These are phyloP conservation scores for Alternaria gansuensis DNA, from an alignment of 2,329 filamentous ascomycete genomes.

Conservation along the genomic window DNA sequence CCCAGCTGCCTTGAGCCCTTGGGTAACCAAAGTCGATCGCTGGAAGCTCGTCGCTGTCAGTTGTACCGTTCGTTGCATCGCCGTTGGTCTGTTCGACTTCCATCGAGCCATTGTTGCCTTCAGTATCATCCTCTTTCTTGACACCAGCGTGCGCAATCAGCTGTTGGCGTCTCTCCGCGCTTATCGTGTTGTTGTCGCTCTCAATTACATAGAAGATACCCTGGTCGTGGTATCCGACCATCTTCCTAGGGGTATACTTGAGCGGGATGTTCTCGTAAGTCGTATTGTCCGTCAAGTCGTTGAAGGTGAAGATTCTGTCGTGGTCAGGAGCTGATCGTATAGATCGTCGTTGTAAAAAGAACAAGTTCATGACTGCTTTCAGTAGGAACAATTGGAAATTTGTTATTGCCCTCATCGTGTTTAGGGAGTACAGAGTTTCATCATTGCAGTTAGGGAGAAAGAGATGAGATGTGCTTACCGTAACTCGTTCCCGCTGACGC, in stretches of 20 bases:
- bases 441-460: constrained; percentile 59
- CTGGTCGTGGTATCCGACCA: constrained; percentile 86
- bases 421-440: constrained; percentile 66
- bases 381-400: constrained; percentile 97
- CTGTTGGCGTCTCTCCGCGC: constrained; percentile 77
- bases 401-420: constrained; percentile 60
- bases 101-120: constrained; percentile 48
- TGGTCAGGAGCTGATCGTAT: constrained; percentile 23
- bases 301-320: constrained; percentile 83
- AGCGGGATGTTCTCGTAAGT: constrained; percentile 87
- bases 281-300: constrained; percentile 84
- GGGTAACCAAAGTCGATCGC: constrained; percentile 90
- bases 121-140: constrained; percentile 44
- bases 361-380: constrained; percentile 59
- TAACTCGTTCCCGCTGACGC: constrained; percentile 86
- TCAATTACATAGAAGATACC: constrained; percentile 94
- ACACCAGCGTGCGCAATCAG: constrained; percentile 73
- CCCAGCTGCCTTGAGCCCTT: constrained; percentile 84
- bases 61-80: constrained; percentile 27
- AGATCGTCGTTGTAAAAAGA: neutral
- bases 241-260: constrained; percentile 86
- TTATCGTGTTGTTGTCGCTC: constrained; percentile 89
- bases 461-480: constrained; percentile 67
- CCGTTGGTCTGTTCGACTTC: constrained; percentile 30
- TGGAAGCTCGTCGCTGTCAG: constrained; percentile 65